Evolutionary conservation across 2,329 filamentous ascomycete genomes (phyloP).

Genomic region (Zasmidium citrigriseum): DNA sequence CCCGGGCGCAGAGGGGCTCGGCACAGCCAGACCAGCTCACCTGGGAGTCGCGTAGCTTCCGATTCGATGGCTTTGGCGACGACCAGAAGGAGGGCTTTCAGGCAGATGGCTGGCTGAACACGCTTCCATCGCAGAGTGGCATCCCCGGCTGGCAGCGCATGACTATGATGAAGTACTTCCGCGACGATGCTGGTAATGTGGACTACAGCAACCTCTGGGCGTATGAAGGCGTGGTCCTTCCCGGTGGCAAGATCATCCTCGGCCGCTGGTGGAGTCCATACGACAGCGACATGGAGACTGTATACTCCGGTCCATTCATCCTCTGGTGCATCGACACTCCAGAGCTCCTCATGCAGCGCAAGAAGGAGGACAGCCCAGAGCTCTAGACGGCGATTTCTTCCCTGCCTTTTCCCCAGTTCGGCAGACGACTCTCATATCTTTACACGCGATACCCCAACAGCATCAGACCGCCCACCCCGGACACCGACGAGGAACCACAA

Average conservation of each 20-base stretch:
- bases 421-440: not conserved
- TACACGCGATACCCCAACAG: not conserved
- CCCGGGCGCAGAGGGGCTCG: constrained; percentile 35
- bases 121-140: constrained; percentile 48
- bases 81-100: constrained; percentile 38
- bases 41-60: constrained; percentile 25
- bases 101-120: constrained; percentile 51
- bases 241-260: constrained; percentile 49
- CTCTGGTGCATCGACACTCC: constrained; percentile 38
- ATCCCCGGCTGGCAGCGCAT: constrained; percentile 58
- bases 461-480: not conserved
- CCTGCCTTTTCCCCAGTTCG: not conserved
- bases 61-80: constrained; percentile 41
- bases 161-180: constrained; percentile 56
- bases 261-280: constrained; percentile 50
- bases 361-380: not conserved
- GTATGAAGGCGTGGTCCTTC: constrained; percentile 52
- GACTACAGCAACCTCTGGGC: constrained; percentile 45
- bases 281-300: constrained; percentile 26
- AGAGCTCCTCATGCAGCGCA: not conserved
- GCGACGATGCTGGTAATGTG: constrained; percentile 29
- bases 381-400: not conserved
- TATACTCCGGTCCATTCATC: constrained; percentile 45
- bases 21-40: constrained; percentile 4
- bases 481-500: not conserved